phyloP scores from a whole-genome alignment of 106 monocot genomes.

The Phalaenopsis aphrodite region DNA sequence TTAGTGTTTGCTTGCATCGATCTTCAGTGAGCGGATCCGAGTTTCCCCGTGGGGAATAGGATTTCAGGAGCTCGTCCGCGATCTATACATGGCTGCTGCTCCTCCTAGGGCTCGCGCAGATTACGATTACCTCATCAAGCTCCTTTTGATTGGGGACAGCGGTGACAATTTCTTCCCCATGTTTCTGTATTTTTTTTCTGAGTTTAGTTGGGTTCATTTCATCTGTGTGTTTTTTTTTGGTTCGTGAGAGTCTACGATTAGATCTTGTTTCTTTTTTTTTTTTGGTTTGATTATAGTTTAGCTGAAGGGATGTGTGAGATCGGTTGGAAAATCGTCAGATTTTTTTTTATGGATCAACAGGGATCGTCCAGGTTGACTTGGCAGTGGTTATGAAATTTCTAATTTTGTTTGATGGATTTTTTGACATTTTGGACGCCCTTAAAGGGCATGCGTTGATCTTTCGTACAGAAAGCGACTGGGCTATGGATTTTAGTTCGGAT shows the following conservation, averaged over 20 bases:
- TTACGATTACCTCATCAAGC: slow-evolving; percentile 61
- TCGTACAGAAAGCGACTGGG: neutral
- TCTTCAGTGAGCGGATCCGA: slow-evolving; percentile 8
- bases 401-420: neutral
- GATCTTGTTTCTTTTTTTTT: neutral
- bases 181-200: neutral
- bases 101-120: slow-evolving; percentile 54
- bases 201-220: neutral
- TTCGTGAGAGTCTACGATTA: neutral
- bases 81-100: slow-evolving; percentile 35
- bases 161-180: slow-evolving; percentile 21
- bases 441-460: neutral
- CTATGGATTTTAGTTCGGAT: neutral
- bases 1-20: neutral
- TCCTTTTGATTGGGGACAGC: slow-evolving; percentile 61
- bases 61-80: neutral
- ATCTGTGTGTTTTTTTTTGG: neutral
- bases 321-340: neutral
- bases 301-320: neutral
- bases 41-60: neutral
- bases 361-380: neutral
- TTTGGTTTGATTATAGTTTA: neutral
- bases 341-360: neutral
- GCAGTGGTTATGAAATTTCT: neutral
- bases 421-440: neutral